Conservation (phyloP, 2,329 filamentous ascomycete genomes). For the Shiraia bambusicola region DNA sequence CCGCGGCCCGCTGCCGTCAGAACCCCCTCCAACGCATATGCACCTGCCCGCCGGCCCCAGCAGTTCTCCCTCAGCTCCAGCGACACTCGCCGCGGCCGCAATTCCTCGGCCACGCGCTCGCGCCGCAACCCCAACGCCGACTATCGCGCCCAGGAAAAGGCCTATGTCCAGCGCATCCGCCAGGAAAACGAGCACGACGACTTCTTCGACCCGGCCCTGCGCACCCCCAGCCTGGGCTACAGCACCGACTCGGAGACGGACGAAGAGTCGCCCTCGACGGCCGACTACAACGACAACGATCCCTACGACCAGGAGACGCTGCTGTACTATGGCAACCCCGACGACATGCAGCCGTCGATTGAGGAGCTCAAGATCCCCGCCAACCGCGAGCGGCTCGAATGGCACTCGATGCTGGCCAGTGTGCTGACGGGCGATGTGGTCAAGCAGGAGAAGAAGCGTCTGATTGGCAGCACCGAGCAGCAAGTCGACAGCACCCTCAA, state of each 20-base stretch:
- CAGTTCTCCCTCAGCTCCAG: slow-evolving; percentile 49
- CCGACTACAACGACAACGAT: slow-evolving; percentile 78
- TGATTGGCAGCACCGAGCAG: slow-evolving; percentile 79
- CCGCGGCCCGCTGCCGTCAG: slow-evolving; percentile 47
- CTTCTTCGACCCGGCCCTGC: slow-evolving; percentile 69
- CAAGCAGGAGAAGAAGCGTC: slow-evolving; percentile 92
- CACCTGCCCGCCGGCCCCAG: slow-evolving; percentile 50
- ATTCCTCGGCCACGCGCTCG: slow-evolving; percentile 57
- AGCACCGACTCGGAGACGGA: slow-evolving; percentile 79
- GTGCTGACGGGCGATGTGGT: slow-evolving; percentile 96
- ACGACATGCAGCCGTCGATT: slow-evolving; percentile 81
- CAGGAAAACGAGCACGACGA: slow-evolving; percentile 70
- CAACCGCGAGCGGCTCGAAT: slow-evolving; percentile 88
- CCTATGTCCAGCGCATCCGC: slow-evolving; percentile 88
- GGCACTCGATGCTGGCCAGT: slow-evolving; percentile 96
- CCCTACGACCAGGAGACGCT: slow-evolving; percentile 88
- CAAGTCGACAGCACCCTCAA: slow-evolving; percentile 69
- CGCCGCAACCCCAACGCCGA: slow-evolving; percentile 68
- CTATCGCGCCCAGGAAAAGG: slow-evolving; percentile 84
- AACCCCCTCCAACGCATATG: slow-evolving; percentile 54
- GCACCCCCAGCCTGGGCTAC: slow-evolving; percentile 68
- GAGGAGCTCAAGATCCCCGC: slow-evolving; percentile 87
- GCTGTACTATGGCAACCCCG: slow-evolving; percentile 81
- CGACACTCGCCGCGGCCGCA: slow-evolving; percentile 53
- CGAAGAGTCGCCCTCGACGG: slow-evolving; percentile 84